These are phyloP conservation scores for Aspergillus luchuensis DNA, from an alignment of 2,329 filamentous ascomycete species.

Conservation along the genomic window DNA sequence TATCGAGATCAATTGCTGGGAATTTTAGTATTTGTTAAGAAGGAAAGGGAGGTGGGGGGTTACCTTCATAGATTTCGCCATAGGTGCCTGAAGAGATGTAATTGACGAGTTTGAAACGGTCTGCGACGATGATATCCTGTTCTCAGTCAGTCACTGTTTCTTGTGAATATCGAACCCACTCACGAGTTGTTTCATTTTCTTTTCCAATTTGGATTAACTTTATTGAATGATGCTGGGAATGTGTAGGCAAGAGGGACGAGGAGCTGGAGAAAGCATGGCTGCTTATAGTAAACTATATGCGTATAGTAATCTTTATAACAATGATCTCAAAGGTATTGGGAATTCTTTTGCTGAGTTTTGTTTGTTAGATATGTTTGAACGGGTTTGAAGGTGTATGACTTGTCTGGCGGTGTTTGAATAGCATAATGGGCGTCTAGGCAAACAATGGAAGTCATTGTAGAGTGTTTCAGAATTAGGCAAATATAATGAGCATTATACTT, in stretches of 20 bases:
- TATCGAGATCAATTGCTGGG: not conserved
- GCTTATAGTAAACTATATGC: too few species aligned
- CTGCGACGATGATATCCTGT: not conserved
- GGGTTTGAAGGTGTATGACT: too few species aligned
- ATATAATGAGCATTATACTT: too few species aligned
- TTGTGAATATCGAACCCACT: not conserved
- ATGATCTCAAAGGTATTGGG: too few species aligned
- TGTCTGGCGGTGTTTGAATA: too few species aligned
- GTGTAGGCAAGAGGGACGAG: not conserved
- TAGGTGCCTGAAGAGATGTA: not conserved
- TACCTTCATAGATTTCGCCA: constrained; percentile 1
- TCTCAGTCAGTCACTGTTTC: not conserved
- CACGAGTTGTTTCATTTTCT: not conserved
- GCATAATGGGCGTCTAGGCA: too few species aligned
- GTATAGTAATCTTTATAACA: too few species aligned
- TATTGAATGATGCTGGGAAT: too few species aligned
- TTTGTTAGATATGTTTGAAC: too few species aligned
- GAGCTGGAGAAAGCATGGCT: not conserved
- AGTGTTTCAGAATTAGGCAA: too few species aligned
- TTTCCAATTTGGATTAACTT: not conserved
- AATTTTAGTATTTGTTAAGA: not conserved
- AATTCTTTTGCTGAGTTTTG: too few species aligned
- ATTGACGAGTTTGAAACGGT: not conserved
- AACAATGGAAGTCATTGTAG: too few species aligned
- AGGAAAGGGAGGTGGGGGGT: not conserved